Evolutionary conservation across 495 filamentous ascomycete genomes (phyloP).

Genomic region (Emericellopsis terricola): DNA sequence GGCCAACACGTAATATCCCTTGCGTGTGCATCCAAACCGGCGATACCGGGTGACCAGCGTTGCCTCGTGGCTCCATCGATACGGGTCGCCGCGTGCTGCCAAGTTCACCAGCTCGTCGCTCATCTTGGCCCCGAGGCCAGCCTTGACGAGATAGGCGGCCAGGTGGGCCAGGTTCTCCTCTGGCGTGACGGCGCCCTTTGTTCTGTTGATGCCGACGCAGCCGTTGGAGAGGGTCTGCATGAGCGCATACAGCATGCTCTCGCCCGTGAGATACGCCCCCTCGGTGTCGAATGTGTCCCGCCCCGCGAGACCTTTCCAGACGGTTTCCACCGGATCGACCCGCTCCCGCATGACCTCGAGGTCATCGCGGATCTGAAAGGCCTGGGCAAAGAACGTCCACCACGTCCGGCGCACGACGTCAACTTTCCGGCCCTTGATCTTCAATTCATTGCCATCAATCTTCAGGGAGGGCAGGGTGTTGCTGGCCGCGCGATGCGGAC

Average conservation of each 20-base stretch:
- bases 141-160: conserved; percentile 3
- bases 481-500: conserved; percentile 2
- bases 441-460: neutral
- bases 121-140: conserved; percentile 1
- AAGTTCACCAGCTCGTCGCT: neutral
- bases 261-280: neutral
- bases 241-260: conserved; percentile 8
- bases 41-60: conserved; percentile 6
- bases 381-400: conserved; percentile 2
- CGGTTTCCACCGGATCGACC: neutral
- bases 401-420: neutral
- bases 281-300: neutral
- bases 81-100: conserved; percentile 3
- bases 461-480: neutral
- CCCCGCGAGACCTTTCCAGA: conserved; percentile 1
- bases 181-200: neutral
- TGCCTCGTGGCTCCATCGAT: conserved; percentile 9
- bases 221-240: conserved; percentile 11
- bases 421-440: neutral
- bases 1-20: conserved; percentile 8
- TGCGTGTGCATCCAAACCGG: conserved; percentile 6
- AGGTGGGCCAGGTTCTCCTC: conserved; percentile 1
- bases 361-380: conserved; percentile 1
- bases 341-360: neutral
- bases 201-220: conserved; percentile 4